Conservation (phyloP, 2,329 filamentous ascomycete genomes). For the Cordyceps farinosa region DNA sequence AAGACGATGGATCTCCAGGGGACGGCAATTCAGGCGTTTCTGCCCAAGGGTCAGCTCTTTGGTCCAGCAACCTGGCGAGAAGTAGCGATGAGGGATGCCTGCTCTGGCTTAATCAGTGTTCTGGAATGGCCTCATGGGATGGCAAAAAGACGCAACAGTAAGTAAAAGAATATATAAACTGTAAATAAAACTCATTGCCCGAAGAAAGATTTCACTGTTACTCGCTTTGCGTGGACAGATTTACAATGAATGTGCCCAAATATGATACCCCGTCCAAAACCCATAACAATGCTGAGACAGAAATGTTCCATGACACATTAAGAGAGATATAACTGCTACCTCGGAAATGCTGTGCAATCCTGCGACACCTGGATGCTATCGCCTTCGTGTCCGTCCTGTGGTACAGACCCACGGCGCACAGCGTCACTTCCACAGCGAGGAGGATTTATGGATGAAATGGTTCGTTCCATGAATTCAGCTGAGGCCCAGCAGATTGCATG, state of each 20-base stretch:
- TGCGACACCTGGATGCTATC: neutral
- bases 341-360: neutral
- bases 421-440: neutral
- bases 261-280: neutral
- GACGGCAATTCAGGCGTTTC: constrained; percentile 53
- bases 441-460: neutral
- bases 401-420: neutral
- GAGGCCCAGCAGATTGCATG: neutral
- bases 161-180: too few relatives aligned
- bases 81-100: too few relatives aligned
- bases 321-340: neutral
- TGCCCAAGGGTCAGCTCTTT: constrained; percentile 47
- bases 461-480: neutral
- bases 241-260: too few relatives aligned
- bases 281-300: neutral
- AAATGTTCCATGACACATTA: constrained; percentile 2
- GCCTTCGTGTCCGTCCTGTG: neutral
- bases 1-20: constrained; percentile 60
- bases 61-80: constrained; percentile 54
- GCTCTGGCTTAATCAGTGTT: neutral
- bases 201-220: neutral
- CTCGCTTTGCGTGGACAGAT: too few relatives aligned
- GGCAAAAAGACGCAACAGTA: too few relatives aligned
- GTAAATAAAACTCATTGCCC: neutral
- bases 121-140: neutral